Evolutionary conservation across 2,329 filamentous ascomycete genomes (phyloP), one percentile per base, ranked within the genome.

Genomic region (Coniochaeta sp.): DNA sequence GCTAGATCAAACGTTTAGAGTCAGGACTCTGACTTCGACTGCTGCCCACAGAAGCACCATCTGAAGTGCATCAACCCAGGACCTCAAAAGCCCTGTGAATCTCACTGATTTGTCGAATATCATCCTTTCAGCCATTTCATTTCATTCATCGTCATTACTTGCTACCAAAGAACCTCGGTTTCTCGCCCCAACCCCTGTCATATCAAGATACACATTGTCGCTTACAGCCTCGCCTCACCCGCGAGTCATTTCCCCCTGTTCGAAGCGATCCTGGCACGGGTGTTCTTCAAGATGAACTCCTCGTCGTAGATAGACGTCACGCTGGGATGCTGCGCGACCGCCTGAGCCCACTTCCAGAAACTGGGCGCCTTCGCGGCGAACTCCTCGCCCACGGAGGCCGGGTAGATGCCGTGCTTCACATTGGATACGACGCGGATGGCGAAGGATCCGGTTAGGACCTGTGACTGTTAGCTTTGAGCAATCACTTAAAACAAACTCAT

Each of bases 271-370:
- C 70, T 78, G 45, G 61, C 63, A 62, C 71, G 75, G 6, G 67
- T 73, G 28, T 53, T 60, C 55, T 67, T 65, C 2, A 73, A 67
- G 42, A 78, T 65, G 0, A 31, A 56, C 54, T 76, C 66, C 66
- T 82, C 82, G 51, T 87, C 65, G 60, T 74, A 89, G 53, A 85
- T 82, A 47, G 70, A 74, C 0, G 73, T 81, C 14, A 92, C 86
- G 58, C 83, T 90, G 14, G 83, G 79, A 52, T 88, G 78, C 53
- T 72, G 71, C 5, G 76, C 66, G 2, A 86, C 77, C 1, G 75
- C 77, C 53, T 80, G 69, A 0, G 79, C 80, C 87, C 87, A 91
- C 56, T 77, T 81, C 61, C 75, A 76, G 63, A 88, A 89, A 52
- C 77, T 79, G 1, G 87, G 87, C 46, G 27, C 46, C 46, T 48